phyloP scores from a whole-genome alignment of 495 filamentous ascomycete genomes.

The Penicillium waksmanii region DNA sequence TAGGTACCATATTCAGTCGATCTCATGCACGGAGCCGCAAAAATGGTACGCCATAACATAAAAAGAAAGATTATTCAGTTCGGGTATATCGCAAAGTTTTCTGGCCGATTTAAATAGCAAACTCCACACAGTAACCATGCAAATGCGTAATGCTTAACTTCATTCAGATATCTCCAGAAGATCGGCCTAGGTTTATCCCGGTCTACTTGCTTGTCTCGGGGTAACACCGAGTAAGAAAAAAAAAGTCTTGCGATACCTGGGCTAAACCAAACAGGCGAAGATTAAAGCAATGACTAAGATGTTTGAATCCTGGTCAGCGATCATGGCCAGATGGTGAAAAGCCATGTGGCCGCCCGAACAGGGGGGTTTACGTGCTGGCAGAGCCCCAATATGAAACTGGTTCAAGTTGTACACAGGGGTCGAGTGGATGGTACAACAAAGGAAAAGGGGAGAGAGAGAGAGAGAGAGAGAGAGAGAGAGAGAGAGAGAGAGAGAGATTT shows the following conservation, averaged over 20 bases:
- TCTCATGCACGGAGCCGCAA: not conserved
- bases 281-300: not conserved
- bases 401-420: too few relatives aligned
- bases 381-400: not conserved
- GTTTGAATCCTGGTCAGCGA: not conserved
- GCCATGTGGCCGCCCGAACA: not conserved
- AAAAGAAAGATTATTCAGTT: too few relatives aligned
- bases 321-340: not conserved
- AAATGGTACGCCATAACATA: too few relatives aligned
- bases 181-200: not conserved
- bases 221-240: not conserved
- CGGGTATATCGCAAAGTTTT: too few relatives aligned
- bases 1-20: too few relatives aligned
- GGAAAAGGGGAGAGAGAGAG: too few relatives aligned
- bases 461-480: too few relatives aligned
- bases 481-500: too few relatives aligned
- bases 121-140: not conserved
- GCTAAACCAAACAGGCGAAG: not conserved
- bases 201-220: not conserved
- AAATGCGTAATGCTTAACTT: not conserved
- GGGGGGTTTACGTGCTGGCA: not conserved
- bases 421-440: too few relatives aligned
- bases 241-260: not conserved
- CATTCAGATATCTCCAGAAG: not conserved
- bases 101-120: not conserved